Conservation (phyloP, 1,284 basidiomycete species). For the Irpex sp. region DNA sequence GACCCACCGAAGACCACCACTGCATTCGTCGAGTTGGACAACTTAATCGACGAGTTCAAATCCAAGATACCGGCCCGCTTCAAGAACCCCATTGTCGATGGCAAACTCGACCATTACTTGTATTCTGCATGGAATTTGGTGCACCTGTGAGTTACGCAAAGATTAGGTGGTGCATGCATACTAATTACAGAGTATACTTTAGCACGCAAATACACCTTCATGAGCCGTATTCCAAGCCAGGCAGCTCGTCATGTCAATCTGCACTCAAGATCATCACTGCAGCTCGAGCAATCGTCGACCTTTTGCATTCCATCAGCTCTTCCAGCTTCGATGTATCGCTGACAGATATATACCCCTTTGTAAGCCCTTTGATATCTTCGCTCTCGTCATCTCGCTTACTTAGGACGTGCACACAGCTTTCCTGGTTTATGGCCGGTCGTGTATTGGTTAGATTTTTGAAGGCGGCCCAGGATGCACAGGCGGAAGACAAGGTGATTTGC, state of each 20-base stretch:
- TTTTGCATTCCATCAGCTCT: conserved; percentile 57
- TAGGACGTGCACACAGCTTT: conserved; percentile 38
- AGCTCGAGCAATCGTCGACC: conserved; percentile 56
- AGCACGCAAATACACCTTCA: conserved; percentile 61
- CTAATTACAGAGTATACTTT: conserved; percentile 1
- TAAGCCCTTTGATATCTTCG: conserved; percentile 23
- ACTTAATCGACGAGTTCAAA: conserved; percentile 49
- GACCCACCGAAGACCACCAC: conserved; percentile 55
- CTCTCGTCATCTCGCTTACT: neutral
- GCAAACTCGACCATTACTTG: conserved; percentile 57
- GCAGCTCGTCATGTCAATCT: conserved; percentile 53
- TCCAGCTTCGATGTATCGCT: conserved; percentile 67
- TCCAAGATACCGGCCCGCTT: conserved; percentile 53
- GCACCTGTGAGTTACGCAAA: conserved; percentile 45
- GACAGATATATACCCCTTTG: conserved; percentile 53
- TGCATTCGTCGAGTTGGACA: conserved; percentile 60
- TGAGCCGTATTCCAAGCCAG: conserved; percentile 63
- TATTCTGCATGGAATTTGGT: conserved; percentile 58
- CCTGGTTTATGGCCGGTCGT: conserved; percentile 60
- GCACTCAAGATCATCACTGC: conserved; percentile 60
- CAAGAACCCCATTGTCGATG: conserved; percentile 46
- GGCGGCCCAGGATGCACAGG: conserved; percentile 48
- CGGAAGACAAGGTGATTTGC: conserved; percentile 47
- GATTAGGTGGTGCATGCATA: neutral
- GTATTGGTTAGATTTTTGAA: conserved; percentile 58